Base-by-base conservation (phyloP, 2,329 filamentous ascomycete genomes). In the Byssochlamys sp. region DNA sequence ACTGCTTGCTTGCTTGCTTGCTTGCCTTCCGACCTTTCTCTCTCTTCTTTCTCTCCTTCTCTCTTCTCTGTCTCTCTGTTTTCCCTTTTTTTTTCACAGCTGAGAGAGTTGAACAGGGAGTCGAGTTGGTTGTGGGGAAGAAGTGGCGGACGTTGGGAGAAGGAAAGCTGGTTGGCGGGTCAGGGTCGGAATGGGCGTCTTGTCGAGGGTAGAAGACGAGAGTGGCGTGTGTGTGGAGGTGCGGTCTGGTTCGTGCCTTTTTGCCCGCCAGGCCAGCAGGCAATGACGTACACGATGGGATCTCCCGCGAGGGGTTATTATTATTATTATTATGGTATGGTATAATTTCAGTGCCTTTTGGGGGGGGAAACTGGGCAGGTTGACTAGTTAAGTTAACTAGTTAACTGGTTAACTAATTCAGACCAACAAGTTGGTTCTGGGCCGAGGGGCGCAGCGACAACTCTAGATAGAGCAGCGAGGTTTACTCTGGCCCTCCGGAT, bases 341-440 rank as follows among this genome's bases (percentile, higher is more conserved):
- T 19, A 19, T 19, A 19, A 19, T 31, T 31, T 31, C 7, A 7
- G 7, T 31, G 29, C 29, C 29, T 31, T 19, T 19, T 19, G 19
- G 19, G 19, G 5, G 29, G 29, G 29, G 29, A 58, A 45, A 56
- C 58, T 54, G 61, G 59, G 61, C 59, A 62, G 59, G 59, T 57
- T 56, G 55, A 61, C 60, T 60, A 63, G 62, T 19, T 59, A 60
- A 57, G 48, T 14, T 55, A 57, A 53, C 60, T 59, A 56, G 58
- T 29, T 29, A 29, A 19, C 19, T 19, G 19, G 19, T 19, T 29
- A 29, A 29, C 9, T 29, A 29, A 29, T 29, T 29, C 28, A 29
- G 5, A 29, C 28, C 9, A 9, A 29, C 29, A 31, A 31, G 29
- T 31, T 31, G 29, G 29, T 31, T 31, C 29, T 31, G 29, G 29